Percentiles rank a stretch among this genome's conserved stretches.
phyloP scores from a whole-genome alignment of 345 rosid genomes.

The Lepidium didymum region DNA sequence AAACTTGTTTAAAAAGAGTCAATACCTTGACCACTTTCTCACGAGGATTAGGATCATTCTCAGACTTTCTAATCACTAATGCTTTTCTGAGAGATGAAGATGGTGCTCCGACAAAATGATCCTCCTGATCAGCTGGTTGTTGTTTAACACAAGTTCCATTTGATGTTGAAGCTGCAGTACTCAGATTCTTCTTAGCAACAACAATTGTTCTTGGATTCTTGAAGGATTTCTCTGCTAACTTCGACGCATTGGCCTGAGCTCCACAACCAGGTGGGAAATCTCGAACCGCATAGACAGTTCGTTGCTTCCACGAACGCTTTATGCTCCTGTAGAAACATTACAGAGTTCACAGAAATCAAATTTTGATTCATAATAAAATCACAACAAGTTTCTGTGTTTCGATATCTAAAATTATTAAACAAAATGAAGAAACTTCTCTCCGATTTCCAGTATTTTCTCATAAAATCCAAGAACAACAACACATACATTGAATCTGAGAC shows the following conservation, averaged over 20 bases:
- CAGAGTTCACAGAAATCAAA: not conserved
- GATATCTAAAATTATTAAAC: not conserved
- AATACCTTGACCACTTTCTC: conserved; percentile 55
- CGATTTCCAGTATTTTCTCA: not conserved
- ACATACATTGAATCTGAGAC: not conserved
- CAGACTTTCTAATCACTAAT: not conserved
- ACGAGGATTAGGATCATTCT: not conserved
- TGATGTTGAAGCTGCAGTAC: not conserved
- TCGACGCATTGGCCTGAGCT: not conserved
- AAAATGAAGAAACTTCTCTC: not conserved
- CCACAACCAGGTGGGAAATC: conserved; percentile 17
- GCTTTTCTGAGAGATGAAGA: not conserved
- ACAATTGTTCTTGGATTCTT: not conserved
- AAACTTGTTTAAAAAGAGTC: conserved; percentile 50
- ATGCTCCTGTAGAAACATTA: not conserved
- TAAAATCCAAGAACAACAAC: too few species aligned
- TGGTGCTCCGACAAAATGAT: not conserved
- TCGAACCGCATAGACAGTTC: not conserved
- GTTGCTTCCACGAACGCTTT: not conserved
- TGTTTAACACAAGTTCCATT: not conserved
- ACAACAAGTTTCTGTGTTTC: not conserved
- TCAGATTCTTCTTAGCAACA: not conserved
- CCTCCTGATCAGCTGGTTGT: not conserved
- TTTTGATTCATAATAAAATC: not conserved
- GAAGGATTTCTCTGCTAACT: not conserved